Evolutionary conservation across 371 early-diverging fungal genomes (phyloP).

Genomic region (Mucor irregularis): DNA sequence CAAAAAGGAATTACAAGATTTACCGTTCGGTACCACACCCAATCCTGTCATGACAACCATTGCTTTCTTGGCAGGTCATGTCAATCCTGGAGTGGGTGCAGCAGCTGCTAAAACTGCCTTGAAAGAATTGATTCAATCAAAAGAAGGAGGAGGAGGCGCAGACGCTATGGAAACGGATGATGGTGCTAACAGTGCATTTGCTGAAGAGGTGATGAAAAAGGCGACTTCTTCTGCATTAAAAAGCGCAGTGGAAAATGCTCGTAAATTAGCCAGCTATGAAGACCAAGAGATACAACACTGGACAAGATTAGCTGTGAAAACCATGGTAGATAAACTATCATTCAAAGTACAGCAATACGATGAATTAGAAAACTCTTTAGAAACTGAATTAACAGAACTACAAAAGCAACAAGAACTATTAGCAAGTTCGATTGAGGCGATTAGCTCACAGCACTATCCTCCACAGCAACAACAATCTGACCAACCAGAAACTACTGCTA

Average conservation of each 20-base stretch:
- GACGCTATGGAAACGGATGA: background rate
- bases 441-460: conserved; percentile 9
- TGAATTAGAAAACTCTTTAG: conserved; percentile 82
- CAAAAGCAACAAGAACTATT: conserved; percentile 69
- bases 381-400: conserved; percentile 80
- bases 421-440: conserved; percentile 35
- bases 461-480: background rate
- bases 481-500: background rate
- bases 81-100: conserved; percentile 52
- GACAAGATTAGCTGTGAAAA: conserved; percentile 78
- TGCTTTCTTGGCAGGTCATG: conserved; percentile 43
- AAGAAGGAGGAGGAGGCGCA: conserved; percentile 12
- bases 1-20: conserved; percentile 29
- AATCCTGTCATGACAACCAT: conserved; percentile 52
- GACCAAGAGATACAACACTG: conserved; percentile 81
- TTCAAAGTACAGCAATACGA: conserved; percentile 91
- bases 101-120: conserved; percentile 47
- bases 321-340: conserved; percentile 82
- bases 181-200: conserved; percentile 11
- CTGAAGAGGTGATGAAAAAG: conserved; percentile 43
- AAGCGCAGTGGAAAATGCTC: conserved; percentile 63
- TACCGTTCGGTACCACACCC: conserved; percentile 38
- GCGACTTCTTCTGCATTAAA: conserved; percentile 60
- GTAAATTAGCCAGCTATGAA: conserved; percentile 68
- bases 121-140: conserved; percentile 29